phyloP scores from a whole-genome alignment of 2,329 filamentous ascomycete genomes.

The Davidsoniella australis region DNA sequence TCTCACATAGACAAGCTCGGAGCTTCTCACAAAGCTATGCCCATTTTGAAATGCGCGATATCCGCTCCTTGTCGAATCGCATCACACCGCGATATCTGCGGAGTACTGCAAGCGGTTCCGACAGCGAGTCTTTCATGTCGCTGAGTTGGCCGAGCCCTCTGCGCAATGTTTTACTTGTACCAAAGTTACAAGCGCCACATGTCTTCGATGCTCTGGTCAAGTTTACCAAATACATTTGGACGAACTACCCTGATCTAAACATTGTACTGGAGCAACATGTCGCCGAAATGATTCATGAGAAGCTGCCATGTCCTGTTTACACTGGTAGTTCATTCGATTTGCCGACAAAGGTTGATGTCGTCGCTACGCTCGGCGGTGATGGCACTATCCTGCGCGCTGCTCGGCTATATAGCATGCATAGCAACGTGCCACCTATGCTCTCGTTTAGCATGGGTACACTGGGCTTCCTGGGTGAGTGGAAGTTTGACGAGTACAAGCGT shows the following conservation, averaged over 20 bases:
- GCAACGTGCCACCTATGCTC: constrained; percentile 72
- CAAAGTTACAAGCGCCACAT: constrained; percentile 38
- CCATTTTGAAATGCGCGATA: constrained; percentile 32
- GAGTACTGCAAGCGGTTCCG: constrained; percentile 22
- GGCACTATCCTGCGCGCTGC: constrained; percentile 77
- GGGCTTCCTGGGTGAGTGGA: constrained; percentile 92
- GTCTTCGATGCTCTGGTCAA: constrained; percentile 35
- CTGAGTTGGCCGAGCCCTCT: constrained; percentile 37
- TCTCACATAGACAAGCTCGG: constrained; percentile 15
- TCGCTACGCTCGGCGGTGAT: constrained; percentile 82
- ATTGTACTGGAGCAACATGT: constrained; percentile 69
- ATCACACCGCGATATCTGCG: constrained; percentile 43
- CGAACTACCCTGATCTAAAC: constrained; percentile 64
- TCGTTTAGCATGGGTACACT: constrained; percentile 95
- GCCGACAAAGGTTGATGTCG: constrained; percentile 69
- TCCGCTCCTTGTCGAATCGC: constrained; percentile 31
- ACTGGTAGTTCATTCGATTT: constrained; percentile 36
- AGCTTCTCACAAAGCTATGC: constrained; percentile 31
- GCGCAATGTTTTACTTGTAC: constrained; percentile 39
- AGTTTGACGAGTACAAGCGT: constrained; percentile 79
- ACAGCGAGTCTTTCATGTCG: constrained; percentile 34
- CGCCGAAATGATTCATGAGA: constrained; percentile 52
- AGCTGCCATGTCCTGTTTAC: constrained; percentile 59
- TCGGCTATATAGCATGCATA: constrained; percentile 55
- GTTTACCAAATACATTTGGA: constrained; percentile 54